Evolutionary conservation across 2,329 filamentous ascomycete genomes (phyloP), one percentile per base, ranked within the genome.

Genomic region (Hysterium pulicare): DNA sequence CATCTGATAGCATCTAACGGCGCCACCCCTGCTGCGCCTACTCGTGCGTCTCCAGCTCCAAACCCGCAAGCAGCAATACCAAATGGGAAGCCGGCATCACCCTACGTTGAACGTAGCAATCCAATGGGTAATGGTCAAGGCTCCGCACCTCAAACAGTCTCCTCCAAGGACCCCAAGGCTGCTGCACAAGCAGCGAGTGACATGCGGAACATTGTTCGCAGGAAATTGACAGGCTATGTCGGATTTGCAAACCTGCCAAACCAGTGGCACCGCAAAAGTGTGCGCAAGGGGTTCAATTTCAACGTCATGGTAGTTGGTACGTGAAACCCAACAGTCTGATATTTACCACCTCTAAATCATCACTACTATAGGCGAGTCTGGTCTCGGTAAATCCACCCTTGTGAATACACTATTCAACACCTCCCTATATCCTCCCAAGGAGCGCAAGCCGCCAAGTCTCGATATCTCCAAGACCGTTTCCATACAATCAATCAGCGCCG

Each of bases 381-480:
- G 93, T 56, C 83, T 98, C 57, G 93, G 93, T 78, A 98, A 98
- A 80, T 98, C 93, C 40, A 98, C 93, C 38, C 83, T 98, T 37
- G 91, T 98, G 70, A 98, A 98, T 80, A 98, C 93, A 31, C 82
- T 98, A 50, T 98, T 98, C 84, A 98, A 97, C 81, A 97, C 93
- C 53, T 97, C 93, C 34, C 81, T 98, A 45, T 98, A 98, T 77
- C 93, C 93, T 47, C 93, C 93, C 57, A 95, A 91, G 82, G 93
- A 98, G 81, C 91, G 88, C 74, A 96, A 95, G 79, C 88, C 89
- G 61, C 93, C 93, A 50, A 95, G 88, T 71, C 84, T 95, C 68
- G 93, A 98, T 71, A 94, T 96, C 68, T 93, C 93, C 73, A 98
- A 97, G 85, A 75, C 73, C 21, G 73, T 76, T 46, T 72, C 72